These are phyloP conservation scores for Diaporthe sp. DNA, from an alignment of 2,329 filamentous ascomycete genomes.

Conservation along the genomic window DNA sequence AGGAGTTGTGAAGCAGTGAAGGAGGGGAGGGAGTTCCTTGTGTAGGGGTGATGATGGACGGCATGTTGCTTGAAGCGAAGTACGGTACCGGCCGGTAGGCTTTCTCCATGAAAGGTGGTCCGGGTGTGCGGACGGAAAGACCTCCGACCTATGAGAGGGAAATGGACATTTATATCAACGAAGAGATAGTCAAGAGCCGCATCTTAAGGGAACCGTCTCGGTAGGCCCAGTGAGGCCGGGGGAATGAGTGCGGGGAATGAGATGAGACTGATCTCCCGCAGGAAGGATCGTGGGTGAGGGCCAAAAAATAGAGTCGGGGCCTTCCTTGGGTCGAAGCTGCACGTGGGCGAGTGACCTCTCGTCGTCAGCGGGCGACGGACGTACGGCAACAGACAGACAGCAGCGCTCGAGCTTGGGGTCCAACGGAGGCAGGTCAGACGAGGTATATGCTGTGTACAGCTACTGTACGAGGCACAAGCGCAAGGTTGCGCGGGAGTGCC, in stretches of 20 bases:
- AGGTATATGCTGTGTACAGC: slow-evolving; percentile 44
- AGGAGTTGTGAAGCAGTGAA: slow-evolving; percentile 46
- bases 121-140: slow-evolving; percentile 35
- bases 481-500: slow-evolving; percentile 42
- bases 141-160: slow-evolving; percentile 33
- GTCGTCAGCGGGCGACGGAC: slow-evolving; percentile 31
- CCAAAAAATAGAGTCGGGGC: slow-evolving; percentile 35
- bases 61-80: slow-evolving; percentile 43
- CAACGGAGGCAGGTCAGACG: slow-evolving; percentile 34
- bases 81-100: slow-evolving; percentile 31
- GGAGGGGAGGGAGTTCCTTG: slow-evolving; percentile 45
- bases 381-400: slow-evolving; percentile 27
- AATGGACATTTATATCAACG: slow-evolving; percentile 34
- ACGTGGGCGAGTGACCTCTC: slow-evolving; percentile 34
- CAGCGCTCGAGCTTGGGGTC: slow-evolving; percentile 31
- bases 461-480: slow-evolving; percentile 44
- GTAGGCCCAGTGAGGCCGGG: slow-evolving; percentile 32
- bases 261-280: slow-evolving; percentile 36
- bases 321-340: slow-evolving; percentile 35
- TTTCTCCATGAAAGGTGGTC: slow-evolving; percentile 35
- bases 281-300: slow-evolving; percentile 35
- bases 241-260: slow-evolving; percentile 41
- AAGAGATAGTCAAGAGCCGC: slow-evolving; percentile 40
- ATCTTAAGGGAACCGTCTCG: slow-evolving; percentile 40
- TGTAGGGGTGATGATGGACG: slow-evolving; percentile 40